Evolutionary conservation across 768 basidiomycete genomes (phyloP).

Genomic region (Boletus patriciae): DNA sequence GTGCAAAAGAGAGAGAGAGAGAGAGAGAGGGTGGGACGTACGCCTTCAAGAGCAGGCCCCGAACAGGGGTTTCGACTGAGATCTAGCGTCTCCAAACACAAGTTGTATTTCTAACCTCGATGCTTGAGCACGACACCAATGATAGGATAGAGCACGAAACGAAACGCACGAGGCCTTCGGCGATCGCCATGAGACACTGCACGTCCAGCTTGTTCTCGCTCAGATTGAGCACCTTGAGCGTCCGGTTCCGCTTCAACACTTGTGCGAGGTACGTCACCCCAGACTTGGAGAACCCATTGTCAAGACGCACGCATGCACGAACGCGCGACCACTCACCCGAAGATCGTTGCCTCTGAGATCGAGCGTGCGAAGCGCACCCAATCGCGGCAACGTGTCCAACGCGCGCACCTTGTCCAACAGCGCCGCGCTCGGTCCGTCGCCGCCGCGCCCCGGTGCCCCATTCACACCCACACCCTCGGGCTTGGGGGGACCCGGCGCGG

Average conservation of each 20-base stretch:
- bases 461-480: constrained; percentile 1
- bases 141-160: neutral
- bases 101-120: constrained; percentile 84
- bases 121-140: neutral
- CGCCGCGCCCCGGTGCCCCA: constrained; percentile 12
- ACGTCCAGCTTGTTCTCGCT: constrained; percentile 94
- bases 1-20: too few species aligned
- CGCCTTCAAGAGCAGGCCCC: constrained; percentile 88
- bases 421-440: constrained; percentile 66
- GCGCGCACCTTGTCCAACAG: constrained; percentile 86
- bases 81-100: constrained; percentile 90
- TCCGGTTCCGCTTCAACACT: constrained; percentile 93
- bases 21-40: constrained; percentile 41
- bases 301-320: neutral
- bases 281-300: constrained; percentile 34
- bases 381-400: constrained; percentile 80
- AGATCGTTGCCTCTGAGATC: constrained; percentile 94
- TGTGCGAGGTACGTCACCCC: constrained; percentile 92
- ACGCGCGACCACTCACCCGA: constrained; percentile 57
- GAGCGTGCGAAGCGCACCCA: constrained; percentile 84
- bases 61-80: constrained; percentile 92
- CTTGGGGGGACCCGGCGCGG: constrained; percentile 10
- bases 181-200: constrained; percentile 71
- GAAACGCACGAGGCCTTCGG: constrained; percentile 79
- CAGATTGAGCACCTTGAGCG: constrained; percentile 90